phyloP scores from a whole-genome alignment of 495 filamentous ascomycete genomes.

The Zalerion maritima region DNA sequence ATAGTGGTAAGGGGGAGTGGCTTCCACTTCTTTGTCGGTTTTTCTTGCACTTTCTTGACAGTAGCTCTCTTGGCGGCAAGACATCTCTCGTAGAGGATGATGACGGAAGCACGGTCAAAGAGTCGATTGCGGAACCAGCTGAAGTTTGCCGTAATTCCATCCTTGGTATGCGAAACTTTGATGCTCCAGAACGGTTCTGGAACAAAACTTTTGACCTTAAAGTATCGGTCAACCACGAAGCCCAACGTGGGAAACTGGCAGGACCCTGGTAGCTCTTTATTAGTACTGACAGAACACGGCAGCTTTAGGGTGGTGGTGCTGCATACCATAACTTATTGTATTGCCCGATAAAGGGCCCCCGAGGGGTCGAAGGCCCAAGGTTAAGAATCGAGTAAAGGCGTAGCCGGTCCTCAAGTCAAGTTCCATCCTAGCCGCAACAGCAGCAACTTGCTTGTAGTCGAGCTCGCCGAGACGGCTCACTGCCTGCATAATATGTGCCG shows the following conservation, averaged over 20 bases:
- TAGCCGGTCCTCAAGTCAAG: constrained; percentile 83
- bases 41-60: constrained; percentile 70
- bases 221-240: constrained; percentile 93
- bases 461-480: constrained; percentile 61
- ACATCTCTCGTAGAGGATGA: constrained; percentile 75
- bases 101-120: constrained; percentile 73
- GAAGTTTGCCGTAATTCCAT: constrained; percentile 71
- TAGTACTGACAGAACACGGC: neutral
- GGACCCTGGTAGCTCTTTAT: constrained; percentile 42
- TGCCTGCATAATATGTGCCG: constrained; percentile 77
- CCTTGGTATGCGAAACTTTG: constrained; percentile 62
- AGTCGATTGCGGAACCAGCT: constrained; percentile 69
- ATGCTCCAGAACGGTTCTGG: constrained; percentile 89
- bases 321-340: constrained; percentile 74
- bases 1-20: constrained; percentile 89
- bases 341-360: constrained; percentile 44
- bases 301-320: constrained; percentile 2
- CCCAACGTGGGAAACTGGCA: constrained; percentile 96
- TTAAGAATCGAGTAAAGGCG: constrained; percentile 83
- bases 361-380: constrained; percentile 53
- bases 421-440: constrained; percentile 81
- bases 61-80: constrained; percentile 60
- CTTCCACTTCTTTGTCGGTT: constrained; percentile 88
- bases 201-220: constrained; percentile 81
- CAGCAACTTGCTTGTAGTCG: constrained; percentile 75